Conservation (phyloP, 139 green algal genomes). For the Chlamydomonas sp. region DNA sequence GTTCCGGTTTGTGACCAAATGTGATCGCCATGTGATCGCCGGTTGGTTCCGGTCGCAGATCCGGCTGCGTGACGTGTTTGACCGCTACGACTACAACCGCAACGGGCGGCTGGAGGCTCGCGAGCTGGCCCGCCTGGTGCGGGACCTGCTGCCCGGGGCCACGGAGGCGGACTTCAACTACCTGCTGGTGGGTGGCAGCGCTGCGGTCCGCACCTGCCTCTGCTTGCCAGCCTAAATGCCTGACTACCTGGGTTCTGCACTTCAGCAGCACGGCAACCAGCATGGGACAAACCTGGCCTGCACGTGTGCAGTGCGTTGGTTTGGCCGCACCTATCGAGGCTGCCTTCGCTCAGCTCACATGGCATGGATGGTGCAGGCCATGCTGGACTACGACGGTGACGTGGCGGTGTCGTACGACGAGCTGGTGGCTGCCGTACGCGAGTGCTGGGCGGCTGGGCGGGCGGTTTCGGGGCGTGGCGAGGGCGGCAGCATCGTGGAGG, state of each 20-base stretch:
- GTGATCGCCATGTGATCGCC: background rate
- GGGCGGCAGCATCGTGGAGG: background rate
- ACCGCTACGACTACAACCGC: slow-evolving; percentile 43
- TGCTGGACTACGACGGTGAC: slow-evolving; percentile 46
- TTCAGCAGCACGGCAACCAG: background rate
- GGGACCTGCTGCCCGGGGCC: slow-evolving; percentile 22
- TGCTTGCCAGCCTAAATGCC: too few species aligned
- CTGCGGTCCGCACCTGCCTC: too few species aligned
- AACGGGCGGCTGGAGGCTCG: slow-evolving; percentile 25
- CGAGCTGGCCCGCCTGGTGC: slow-evolving; percentile 41
- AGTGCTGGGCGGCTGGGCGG: slow-evolving; percentile 1
- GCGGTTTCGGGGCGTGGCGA: background rate
- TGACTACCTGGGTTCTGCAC: too few species aligned
- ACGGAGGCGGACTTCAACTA: slow-evolving; percentile 20
- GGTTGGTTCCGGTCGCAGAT: background rate
- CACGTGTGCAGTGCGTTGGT: too few species aligned
- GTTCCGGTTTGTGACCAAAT: too few species aligned
- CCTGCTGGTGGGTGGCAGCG: slow-evolving; percentile 12
- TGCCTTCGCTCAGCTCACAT: background rate
- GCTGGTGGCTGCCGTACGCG: slow-evolving; percentile 21
- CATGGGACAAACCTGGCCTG: too few species aligned
- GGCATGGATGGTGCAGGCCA: slow-evolving; percentile 3
- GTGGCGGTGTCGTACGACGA: slow-evolving; percentile 25
- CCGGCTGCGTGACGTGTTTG: slow-evolving; percentile 40
- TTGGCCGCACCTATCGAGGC: background rate